Percentiles rank a stretch among this genome's conserved stretches.
These are phyloP conservation scores for Rhynchosporium agropyri DNA, from an alignment of 2,329 filamentous ascomycete genomes.

Conservation along the genomic window DNA sequence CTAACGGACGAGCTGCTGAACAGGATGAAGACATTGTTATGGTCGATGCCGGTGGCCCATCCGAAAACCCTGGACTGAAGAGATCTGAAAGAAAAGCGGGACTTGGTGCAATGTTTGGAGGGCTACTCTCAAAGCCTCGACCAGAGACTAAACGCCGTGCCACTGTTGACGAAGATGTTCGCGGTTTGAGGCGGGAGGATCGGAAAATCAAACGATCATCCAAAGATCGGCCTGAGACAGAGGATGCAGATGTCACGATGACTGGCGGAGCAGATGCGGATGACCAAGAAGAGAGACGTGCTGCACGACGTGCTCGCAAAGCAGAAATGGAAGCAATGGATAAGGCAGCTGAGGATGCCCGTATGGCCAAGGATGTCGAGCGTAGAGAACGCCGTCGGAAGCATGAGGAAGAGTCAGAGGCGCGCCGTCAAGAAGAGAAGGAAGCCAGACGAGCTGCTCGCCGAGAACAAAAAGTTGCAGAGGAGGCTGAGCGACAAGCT, in stretches of 20 bases:
- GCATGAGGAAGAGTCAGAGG: slow-evolving; percentile 60
- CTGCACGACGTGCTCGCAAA: slow-evolving; percentile 62
- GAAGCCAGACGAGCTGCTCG: slow-evolving; percentile 60
- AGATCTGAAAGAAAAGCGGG: slow-evolving; percentile 63
- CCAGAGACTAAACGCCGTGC: slow-evolving; percentile 53
- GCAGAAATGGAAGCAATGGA: slow-evolving; percentile 56
- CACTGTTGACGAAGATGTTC: slow-evolving; percentile 54
- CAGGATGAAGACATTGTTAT: slow-evolving; percentile 66
- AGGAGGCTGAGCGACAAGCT: slow-evolving; percentile 45
- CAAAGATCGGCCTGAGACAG: slow-evolving; percentile 44
- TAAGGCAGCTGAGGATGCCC: slow-evolving; percentile 54
- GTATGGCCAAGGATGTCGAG: slow-evolving; percentile 58
- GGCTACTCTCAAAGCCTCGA: slow-evolving; percentile 52
- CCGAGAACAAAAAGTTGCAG: slow-evolving; percentile 53
- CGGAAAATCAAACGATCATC: slow-evolving; percentile 42
- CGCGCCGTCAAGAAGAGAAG: slow-evolving; percentile 58
- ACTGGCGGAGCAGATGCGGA: slow-evolving; percentile 53
- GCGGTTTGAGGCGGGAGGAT: slow-evolving; percentile 42
- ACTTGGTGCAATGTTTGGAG: slow-evolving; percentile 64
- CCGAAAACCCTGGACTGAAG: slow-evolving; percentile 48
- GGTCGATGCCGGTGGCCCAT: slow-evolving; percentile 54
- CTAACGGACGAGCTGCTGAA: slow-evolving; percentile 52
- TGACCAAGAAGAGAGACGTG: slow-evolving; percentile 57
- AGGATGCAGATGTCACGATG: slow-evolving; percentile 50
- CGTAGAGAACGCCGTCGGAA: slow-evolving; percentile 57